Evolutionary conservation across 2,329 filamentous ascomycete species (phyloP).

Genomic region (Diatrype stigma): DNA sequence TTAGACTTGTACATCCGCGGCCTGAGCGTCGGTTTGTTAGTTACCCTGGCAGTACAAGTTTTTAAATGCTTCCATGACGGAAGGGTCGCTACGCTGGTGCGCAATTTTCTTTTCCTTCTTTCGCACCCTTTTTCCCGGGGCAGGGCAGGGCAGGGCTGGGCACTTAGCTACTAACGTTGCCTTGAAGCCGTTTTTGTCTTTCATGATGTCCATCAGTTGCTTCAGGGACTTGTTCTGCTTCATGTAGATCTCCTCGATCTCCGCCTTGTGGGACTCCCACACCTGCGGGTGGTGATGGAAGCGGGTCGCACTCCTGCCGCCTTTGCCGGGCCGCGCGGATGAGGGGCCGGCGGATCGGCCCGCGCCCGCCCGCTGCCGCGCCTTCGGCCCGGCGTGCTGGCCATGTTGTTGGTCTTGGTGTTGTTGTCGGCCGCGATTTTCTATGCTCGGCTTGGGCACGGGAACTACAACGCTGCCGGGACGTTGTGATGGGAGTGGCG

Average conservation of each 20-base stretch:
- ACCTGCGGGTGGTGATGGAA: slow-evolving; percentile 13
- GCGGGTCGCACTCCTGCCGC: background rate
- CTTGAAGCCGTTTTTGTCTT: slow-evolving; percentile 12
- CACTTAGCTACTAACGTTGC: slow-evolving; percentile 16
- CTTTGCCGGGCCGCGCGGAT: background rate
- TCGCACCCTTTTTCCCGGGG: no score
- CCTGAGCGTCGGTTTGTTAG: no score
- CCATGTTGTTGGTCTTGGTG: background rate
- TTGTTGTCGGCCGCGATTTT: background rate
- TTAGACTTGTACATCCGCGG: slow-evolving; percentile 22
- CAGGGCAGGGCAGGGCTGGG: no score
- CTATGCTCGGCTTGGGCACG: background rate
- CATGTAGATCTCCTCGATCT: slow-evolving; percentile 20
- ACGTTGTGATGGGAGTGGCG: slow-evolving; percentile 2
- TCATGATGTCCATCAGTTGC: slow-evolving; percentile 17
- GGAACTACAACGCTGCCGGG: background rate
- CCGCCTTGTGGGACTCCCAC: slow-evolving; percentile 18
- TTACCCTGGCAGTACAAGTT: no score
- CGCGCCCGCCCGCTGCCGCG: background rate
- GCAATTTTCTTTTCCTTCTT: no score
- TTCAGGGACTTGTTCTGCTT: slow-evolving; percentile 16
- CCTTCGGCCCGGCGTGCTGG: background rate
- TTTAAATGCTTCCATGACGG: no score
- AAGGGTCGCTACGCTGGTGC: no score
- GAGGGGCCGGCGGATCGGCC: background rate